Base-by-base conservation (phyloP, 441 rosid species). In the Gossypium davidsonii region DNA sequence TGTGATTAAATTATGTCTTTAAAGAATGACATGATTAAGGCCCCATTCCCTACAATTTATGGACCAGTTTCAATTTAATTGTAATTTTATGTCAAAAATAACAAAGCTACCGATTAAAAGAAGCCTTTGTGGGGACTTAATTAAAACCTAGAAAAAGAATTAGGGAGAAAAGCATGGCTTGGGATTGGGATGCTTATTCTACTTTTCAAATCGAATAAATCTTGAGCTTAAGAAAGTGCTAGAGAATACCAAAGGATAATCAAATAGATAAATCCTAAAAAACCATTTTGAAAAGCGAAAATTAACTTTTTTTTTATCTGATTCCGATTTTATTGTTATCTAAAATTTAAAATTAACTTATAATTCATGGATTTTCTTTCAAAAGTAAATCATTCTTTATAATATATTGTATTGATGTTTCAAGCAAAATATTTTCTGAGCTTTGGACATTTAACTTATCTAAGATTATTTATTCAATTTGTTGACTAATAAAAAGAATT, bases 121-220 rank as follows among this genome's bases (percentile, higher is more conserved):
- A 71, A 49, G 37, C 60, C 44, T 62, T 44, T 71, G 74, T 70
- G 71, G 79, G 59, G 59, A 31, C 17, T 71, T 62, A 14, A 14
- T 49, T 49, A 49, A 17, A 62, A 6, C 7, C 4, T 9, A 9
- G 1, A 31, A 31, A 51, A 12, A 61, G 15, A 70, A 67, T n/a
- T 52, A 60, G 73, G 76, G 58, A 55, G 49, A 73, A 71, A 70
- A 64, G 76, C 78, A 61, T 73, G 74, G 23, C 55, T 51, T 59
- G 42, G 53, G 15, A 49, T 49, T 14, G 44, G 58, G 77, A 74
- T 74, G 80, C 80, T 53, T 53, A 34, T 59, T 65, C 31, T 11
- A 72, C 42, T 67, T 69, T 70, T 71, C 25, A 23, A 73, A 73
- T 39, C 64, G 12, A 20, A 64, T 64, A 9, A 26, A 64, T 64